These are phyloP conservation scores for Cytospora leucostoma DNA, from an alignment of 2,329 filamentous ascomycete genomes.

Conservation along the genomic window DNA sequence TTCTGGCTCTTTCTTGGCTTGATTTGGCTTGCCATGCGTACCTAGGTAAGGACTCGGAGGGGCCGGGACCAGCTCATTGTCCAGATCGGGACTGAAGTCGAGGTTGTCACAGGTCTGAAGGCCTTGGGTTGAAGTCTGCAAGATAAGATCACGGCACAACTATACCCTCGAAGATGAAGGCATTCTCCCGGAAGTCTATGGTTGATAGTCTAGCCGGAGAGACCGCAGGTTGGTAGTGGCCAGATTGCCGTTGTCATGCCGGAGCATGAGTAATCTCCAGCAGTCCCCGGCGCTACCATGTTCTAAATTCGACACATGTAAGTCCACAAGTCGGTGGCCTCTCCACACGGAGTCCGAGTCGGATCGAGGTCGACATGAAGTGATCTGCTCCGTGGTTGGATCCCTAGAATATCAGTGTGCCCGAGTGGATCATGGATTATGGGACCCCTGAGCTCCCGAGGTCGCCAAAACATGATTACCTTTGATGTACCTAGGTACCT, in stretches of 20 bases:
- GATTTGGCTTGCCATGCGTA: not conserved
- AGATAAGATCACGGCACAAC: conserved; percentile 7
- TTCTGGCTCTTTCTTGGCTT: not conserved
- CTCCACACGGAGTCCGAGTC: too few relatives aligned
- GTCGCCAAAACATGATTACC: too few relatives aligned
- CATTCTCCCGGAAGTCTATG: not conserved
- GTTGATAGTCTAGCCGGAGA: conserved; percentile 10
- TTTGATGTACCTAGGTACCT: too few relatives aligned
- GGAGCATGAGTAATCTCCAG: not conserved
- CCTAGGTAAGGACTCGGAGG: not conserved
- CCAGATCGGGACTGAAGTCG: too few relatives aligned
- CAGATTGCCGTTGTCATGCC: conserved; percentile 13
- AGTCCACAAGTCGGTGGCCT: too few relatives aligned
- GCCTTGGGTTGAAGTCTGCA: not conserved
- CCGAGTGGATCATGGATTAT: too few relatives aligned
- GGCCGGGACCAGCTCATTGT: too few relatives aligned
- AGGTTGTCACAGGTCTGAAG: not conserved
- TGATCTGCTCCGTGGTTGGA: too few relatives aligned
- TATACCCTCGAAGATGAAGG: not conserved
- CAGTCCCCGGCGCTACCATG: not conserved
- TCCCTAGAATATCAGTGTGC: too few relatives aligned
- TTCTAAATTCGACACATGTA: too few relatives aligned
- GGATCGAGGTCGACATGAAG: too few relatives aligned
- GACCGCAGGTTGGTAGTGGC: conserved; percentile 15
- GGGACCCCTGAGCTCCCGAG: too few relatives aligned